phyloP scores from a whole-genome alignment of 441 rosid genomes.

The Caryocar brasiliense region DNA sequence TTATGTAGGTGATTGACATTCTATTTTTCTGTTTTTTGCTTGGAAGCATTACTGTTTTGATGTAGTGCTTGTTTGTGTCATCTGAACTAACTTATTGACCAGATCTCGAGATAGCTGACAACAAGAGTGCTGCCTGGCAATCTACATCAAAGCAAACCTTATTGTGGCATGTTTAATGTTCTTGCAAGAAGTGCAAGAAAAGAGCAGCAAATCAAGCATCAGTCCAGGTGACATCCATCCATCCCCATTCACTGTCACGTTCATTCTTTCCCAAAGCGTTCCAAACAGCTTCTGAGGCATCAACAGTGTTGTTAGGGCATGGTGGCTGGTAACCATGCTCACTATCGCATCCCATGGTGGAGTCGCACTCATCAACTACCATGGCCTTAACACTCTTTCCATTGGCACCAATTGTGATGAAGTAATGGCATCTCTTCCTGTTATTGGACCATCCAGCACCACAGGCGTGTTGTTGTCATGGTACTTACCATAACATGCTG shows the following conservation, averaged over 20 bases:
- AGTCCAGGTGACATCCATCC: constrained; percentile 9
- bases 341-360: constrained; percentile 8
- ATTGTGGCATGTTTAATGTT: neutral
- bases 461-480: constrained; percentile 1
- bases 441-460: constrained; percentile 10
- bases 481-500: constrained; percentile 6
- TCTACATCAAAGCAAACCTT: too few species aligned
- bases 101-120: too few species aligned
- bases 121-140: too few species aligned
- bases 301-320: constrained; percentile 7
- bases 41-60: too few species aligned
- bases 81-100: neutral
- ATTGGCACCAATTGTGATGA: constrained; percentile 1
- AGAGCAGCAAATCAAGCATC: constrained; percentile 1
- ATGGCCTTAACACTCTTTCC: constrained; percentile 5
- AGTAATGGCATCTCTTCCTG: neutral
- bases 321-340: constrained; percentile 11
- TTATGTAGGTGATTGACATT: too few species aligned
- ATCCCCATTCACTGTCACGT: neutral
- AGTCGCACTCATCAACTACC: constrained; percentile 14
- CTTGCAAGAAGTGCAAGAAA: neutral
- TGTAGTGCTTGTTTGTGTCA: neutral
- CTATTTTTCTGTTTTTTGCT: neutral
- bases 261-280: constrained; percentile 12
- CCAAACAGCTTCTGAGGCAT: constrained; percentile 16